phyloP scores from a whole-genome alignment of 306 rosid genomes.

The Vigna radiata region DNA sequence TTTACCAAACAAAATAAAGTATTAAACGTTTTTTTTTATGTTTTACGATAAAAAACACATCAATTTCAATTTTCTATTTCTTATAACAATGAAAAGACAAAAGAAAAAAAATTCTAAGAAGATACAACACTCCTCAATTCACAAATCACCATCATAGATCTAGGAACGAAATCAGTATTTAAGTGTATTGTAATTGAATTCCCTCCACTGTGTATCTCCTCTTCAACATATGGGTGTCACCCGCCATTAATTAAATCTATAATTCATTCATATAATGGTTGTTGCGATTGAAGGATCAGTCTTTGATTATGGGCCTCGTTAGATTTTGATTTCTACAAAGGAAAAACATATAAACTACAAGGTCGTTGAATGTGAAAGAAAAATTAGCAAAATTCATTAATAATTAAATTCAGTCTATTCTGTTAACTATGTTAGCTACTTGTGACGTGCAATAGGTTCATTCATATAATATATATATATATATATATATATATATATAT shows the following conservation, averaged over 20 bases:
- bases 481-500: not conserved
- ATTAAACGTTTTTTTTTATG: not conserved
- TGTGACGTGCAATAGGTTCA: not conserved
- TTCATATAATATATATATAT: not conserved
- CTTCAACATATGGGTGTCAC: slow-evolving; percentile 11
- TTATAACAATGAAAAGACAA: not conserved
- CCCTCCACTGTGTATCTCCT: not conserved
- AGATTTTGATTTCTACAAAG: not conserved
- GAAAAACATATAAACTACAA: not conserved
- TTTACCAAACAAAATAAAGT: not conserved
- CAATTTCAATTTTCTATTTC: not conserved
- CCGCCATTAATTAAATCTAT: slow-evolving; percentile 1
- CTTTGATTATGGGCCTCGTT: slow-evolving; percentile 2
- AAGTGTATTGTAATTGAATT: not conserved
- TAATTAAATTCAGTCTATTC: slow-evolving; percentile 8
- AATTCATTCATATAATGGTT: not conserved
- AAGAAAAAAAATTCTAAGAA: not conserved
- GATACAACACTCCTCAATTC: not conserved
- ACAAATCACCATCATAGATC: slow-evolving; percentile 9
- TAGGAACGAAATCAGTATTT: slow-evolving; percentile 10
- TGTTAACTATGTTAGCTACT: slow-evolving; percentile 17
- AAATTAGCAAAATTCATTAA: not conserved
- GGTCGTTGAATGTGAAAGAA: slow-evolving; percentile 38
- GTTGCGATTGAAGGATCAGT: not conserved
- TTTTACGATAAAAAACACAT: not conserved